Evolutionary conservation across 495 filamentous ascomycete species (phyloP).

Genomic region (Daldinia caldariorum): DNA sequence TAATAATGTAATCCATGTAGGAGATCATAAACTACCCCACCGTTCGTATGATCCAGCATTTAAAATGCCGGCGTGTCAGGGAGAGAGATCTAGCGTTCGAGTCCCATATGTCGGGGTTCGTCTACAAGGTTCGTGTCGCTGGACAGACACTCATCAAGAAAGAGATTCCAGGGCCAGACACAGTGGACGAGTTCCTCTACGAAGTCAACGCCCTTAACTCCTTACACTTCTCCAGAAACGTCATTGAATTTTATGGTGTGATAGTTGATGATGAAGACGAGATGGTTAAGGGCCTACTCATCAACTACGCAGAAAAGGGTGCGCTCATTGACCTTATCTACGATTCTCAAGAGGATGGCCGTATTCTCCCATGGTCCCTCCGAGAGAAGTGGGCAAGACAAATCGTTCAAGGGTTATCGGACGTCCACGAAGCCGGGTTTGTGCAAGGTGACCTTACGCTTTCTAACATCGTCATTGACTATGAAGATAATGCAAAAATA

Average conservation of each 20-base stretch:
- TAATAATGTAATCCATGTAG: slow-evolving; percentile 40
- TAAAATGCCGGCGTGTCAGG: slow-evolving; percentile 71
- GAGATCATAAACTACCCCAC: slow-evolving; percentile 93
- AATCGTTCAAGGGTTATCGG: slow-evolving; percentile 87
- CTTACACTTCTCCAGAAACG: slow-evolving; percentile 74
- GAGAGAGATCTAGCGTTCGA: slow-evolving; percentile 86
- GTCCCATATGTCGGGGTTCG: slow-evolving; percentile 93
- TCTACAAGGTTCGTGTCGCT: slow-evolving; percentile 86
- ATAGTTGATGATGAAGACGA: slow-evolving; percentile 83
- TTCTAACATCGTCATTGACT: slow-evolving; percentile 95
- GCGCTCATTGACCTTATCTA: slow-evolving; percentile 92
- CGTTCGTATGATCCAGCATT: slow-evolving; percentile 76
- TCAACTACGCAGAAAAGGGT: slow-evolving; percentile 87
- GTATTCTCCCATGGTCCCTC: slow-evolving; percentile 73
- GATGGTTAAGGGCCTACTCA: slow-evolving; percentile 87
- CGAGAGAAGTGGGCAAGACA: slow-evolving; percentile 93
- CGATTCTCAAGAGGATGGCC: slow-evolving; percentile 62
- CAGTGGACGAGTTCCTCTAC: slow-evolving; percentile 96
- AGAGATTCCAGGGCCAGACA: slow-evolving; percentile 96
- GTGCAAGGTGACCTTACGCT: slow-evolving; percentile 98
- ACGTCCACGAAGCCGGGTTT: slow-evolving; percentile 96
- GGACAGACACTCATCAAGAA: slow-evolving; percentile 89
- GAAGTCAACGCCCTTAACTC: slow-evolving; percentile 94
- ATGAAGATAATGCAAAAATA: slow-evolving; percentile 85
- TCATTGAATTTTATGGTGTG: slow-evolving; percentile 89